phyloP scores from a whole-genome alignment of 2,329 filamentous ascomycete genomes.

The Claviceps maximensis region DNA sequence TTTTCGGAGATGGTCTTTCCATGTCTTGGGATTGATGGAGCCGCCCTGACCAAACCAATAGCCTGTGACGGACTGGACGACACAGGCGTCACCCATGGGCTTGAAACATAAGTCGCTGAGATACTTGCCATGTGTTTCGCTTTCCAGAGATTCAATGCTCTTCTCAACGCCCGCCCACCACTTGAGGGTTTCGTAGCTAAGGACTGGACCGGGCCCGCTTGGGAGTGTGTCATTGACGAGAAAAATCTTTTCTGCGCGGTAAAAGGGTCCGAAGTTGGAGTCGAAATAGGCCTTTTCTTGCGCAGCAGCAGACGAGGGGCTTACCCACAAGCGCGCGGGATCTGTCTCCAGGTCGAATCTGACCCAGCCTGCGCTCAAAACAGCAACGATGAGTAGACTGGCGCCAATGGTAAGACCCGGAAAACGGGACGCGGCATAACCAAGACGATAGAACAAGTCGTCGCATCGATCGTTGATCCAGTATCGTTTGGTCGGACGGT shows the following conservation, averaged over 20 bases:
- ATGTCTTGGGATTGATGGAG: conserved; percentile 31
- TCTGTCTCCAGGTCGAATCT: conserved; percentile 82
- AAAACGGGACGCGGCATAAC: conserved; percentile 68
- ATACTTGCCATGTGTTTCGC: conserved; percentile 51
- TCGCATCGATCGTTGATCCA: conserved; percentile 74
- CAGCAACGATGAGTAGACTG: conserved; percentile 60
- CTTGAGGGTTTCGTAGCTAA: conserved; percentile 74
- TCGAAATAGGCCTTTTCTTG: conserved; percentile 94
- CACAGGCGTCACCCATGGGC: conserved; percentile 76
- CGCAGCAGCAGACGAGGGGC: conserved; percentile 78
- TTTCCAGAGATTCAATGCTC: conserved; percentile 59
- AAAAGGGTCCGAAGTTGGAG: conserved; percentile 85
- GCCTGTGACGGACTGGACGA: conserved; percentile 81
- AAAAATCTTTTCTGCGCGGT: conserved; percentile 85
- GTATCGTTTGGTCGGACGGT: conserved; percentile 69
- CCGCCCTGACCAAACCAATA: conserved; percentile 60
- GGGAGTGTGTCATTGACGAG: conserved; percentile 72
- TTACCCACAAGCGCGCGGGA: conserved; percentile 91
- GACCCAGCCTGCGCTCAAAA: conserved; percentile 80
- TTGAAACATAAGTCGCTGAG: conserved; percentile 89
- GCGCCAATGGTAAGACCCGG: conserved; percentile 69
- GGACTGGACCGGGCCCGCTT: conserved; percentile 55
- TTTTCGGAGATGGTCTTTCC: conserved; percentile 57
- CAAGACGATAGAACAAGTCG: conserved; percentile 64
- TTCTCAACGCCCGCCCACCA: conserved; percentile 94